Evolutionary conservation across 169 alveolate genomes (phyloP), one percentile per base, ranked within the genome.

Genomic region (Theileria parva): DNA sequence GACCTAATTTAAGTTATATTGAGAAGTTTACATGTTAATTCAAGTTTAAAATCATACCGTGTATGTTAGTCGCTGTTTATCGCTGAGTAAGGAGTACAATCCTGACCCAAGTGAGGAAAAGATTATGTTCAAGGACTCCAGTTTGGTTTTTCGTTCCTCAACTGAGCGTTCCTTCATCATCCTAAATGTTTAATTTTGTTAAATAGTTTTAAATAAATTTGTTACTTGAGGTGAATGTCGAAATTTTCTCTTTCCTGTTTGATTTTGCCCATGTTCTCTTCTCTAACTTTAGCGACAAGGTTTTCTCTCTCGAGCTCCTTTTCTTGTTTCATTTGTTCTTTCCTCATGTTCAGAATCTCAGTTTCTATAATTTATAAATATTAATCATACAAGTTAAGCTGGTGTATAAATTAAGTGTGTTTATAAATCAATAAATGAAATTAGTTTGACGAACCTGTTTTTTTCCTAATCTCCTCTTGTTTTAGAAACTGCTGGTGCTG

Each of bases 401-500:
- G 80, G 21, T 89, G 78, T 88, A 74, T 75, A 21, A 11, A 72
- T 87, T 91, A 76, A 75, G 63, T 65, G 87, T 61, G 61, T 86
- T 92, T 74, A 57, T 27, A 60, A 44, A 37, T 37, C 4, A 37
- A 44, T 44, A 44, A 44, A 44, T 44, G 53, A 13, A 44, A 44
- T 44, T 44, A 44, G 53, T 13, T 44, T 44, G n/a, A 32, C 81
- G 9, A n/a, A 39, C 88, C 95, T 61, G 94, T 91, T 67, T 92
- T 85, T 91, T 95, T 95, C 30, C 98, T 72, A 59, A 92, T 88
- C 68, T 95, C 95, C 68, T 95, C 97, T 75, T 95, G 98, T 27
- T 95, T 80, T 66, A 95, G 77, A 86, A 95, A 96, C 86, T 96
- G 96, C 75, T 95, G 95, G 30, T 94, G 97, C 87, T 96, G 98